Percentiles rank a stretch among this genome's conserved stretches.
These are phyloP conservation scores for Mucor velutinosus DNA, from an alignment of 371 early-diverging fungal species.

Conservation along the genomic window DNA sequence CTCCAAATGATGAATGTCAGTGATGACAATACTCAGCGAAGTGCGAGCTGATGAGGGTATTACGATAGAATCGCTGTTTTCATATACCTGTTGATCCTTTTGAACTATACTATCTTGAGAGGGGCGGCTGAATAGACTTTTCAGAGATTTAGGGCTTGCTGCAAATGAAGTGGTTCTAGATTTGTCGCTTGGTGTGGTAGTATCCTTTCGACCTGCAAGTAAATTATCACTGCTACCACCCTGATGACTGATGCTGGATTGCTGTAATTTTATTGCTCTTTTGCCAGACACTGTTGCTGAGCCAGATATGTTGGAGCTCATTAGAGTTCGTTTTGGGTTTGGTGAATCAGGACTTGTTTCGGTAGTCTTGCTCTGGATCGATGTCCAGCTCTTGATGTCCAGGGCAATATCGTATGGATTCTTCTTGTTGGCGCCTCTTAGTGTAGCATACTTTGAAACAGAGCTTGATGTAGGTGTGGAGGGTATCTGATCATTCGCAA, in stretches of 20 bases:
- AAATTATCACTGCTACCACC: neutral
- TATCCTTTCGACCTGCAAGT: neutral
- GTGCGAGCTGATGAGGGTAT: neutral
- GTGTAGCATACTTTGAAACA: conserved; percentile 16
- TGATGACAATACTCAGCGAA: neutral
- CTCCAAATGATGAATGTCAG: neutral
- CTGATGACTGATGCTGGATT: neutral
- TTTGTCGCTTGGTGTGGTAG: conserved; percentile 7
- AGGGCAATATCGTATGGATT: neutral
- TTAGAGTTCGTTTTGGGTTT: conserved; percentile 14
- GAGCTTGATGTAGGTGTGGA: neutral
- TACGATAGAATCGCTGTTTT: neutral
- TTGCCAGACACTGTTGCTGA: conserved; percentile 20
- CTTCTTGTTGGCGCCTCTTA: conserved; percentile 1
- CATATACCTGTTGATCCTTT: neutral
- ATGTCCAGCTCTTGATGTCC: conserved; percentile 7
- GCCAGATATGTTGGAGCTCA: conserved; percentile 20
- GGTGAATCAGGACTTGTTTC: neutral
- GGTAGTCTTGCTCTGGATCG: neutral
- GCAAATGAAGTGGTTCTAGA: neutral
- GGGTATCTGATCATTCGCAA: neutral
- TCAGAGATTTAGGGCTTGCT: conserved; percentile 6
- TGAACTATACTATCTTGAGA: neutral
- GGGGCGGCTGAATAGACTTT: conserved; percentile 3
- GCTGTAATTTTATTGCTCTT: neutral